Evolutionary conservation across 192 early-diverging fungal species (phyloP).

Genomic region (Dissophora globulifera): DNA sequence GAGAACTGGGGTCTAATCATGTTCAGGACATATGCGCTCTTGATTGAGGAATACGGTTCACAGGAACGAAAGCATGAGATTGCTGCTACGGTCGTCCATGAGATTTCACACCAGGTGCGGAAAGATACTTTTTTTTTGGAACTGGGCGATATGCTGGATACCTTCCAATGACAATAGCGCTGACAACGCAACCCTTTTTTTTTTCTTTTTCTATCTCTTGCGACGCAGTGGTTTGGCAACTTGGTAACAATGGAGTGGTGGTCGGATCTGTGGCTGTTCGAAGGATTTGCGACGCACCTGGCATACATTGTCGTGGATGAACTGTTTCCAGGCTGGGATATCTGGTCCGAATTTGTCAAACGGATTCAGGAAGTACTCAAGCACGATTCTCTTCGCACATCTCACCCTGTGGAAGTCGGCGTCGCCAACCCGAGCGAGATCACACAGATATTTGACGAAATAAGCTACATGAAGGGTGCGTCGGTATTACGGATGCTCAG

Average conservation of each 20-base stretch:
- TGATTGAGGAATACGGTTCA: slow-evolving; percentile 50
- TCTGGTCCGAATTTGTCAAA: slow-evolving; percentile 79
- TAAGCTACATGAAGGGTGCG: slow-evolving; percentile 87
- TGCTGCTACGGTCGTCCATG: slow-evolving; percentile 54
- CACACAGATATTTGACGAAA: slow-evolving; percentile 87
- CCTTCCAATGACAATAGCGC: neutral
- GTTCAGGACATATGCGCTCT: slow-evolving; percentile 47
- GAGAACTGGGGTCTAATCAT: slow-evolving; percentile 66
- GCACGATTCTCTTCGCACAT: slow-evolving; percentile 80
- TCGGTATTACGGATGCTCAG: slow-evolving; percentile 86
- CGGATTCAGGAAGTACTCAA: slow-evolving; percentile 75
- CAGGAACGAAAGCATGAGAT: slow-evolving; percentile 44
- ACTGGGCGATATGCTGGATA: neutral
- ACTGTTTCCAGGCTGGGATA: slow-evolving; percentile 82
- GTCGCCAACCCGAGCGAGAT: slow-evolving; percentile 79
- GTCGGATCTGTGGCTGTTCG: slow-evolving; percentile 61
- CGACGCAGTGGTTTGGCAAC: slow-evolving; percentile 57
- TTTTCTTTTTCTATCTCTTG: neutral
- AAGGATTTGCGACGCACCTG: slow-evolving; percentile 58
- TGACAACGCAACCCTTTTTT: too few species aligned
- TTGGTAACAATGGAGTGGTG: slow-evolving; percentile 61
- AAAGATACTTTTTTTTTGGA: neutral
- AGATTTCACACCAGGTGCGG: slow-evolving; percentile 48
- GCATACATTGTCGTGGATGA: slow-evolving; percentile 74
- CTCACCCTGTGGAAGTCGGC: slow-evolving; percentile 85